phyloP scores from a whole-genome alignment of 176 grass and related monocot genomes.

The Zoysia japonica region DNA sequence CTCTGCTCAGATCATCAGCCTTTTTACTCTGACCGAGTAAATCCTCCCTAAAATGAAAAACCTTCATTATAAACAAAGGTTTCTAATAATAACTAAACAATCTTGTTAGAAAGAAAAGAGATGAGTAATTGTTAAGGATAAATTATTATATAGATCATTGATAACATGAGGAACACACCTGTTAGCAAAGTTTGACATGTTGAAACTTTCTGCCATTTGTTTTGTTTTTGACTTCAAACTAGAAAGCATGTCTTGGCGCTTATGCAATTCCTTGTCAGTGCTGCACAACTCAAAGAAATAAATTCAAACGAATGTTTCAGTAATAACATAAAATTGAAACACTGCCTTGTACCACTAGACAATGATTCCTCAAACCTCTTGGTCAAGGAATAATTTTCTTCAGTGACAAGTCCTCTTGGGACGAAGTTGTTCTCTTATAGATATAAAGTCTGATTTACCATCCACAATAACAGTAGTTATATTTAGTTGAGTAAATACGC shows the following conservation, averaged over 20 bases:
- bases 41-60: conserved; percentile 66
- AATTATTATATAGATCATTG: conserved; percentile 2
- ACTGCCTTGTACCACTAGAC: background rate
- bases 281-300: conserved; percentile 43
- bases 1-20: conserved; percentile 76
- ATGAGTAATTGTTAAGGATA: background rate
- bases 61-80: background rate
- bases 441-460: background rate
- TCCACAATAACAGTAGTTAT: background rate
- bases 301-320: background rate
- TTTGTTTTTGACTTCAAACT: conserved; percentile 85
- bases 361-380: conserved; percentile 2
- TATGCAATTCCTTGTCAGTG: conserved; percentile 88
- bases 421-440: background rate
- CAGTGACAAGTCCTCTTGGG: background rate
- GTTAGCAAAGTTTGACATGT: conserved; percentile 88
- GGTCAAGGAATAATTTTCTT: background rate
- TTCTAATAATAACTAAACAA: background rate
- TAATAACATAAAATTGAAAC: background rate
- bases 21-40: conserved; percentile 83
- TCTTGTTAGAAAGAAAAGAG: background rate
- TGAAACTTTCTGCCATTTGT: conserved; percentile 79
- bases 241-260: conserved; percentile 74
- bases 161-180: conserved; percentile 51
- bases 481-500: background rate